Conservation (phyloP, 345 rosid genomes). For the Eucalyptus sp. region DNA sequence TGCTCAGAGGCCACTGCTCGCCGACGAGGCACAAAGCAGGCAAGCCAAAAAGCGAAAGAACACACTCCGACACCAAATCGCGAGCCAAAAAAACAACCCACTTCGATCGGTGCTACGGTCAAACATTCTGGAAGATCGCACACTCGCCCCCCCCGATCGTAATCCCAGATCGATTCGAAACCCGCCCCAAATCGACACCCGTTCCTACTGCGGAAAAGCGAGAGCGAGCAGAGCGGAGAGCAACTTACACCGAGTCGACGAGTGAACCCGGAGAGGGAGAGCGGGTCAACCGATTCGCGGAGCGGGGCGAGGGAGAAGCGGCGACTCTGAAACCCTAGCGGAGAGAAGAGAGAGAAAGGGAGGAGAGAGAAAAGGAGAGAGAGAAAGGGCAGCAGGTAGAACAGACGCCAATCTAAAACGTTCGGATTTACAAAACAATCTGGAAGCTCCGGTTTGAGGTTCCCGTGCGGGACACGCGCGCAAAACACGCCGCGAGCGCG, state of each 20-base stretch:
- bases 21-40: neutral
- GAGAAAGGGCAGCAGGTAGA: neutral
- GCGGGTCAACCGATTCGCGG: neutral
- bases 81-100: neutral
- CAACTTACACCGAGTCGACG: neutral
- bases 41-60: neutral
- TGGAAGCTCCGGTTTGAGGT: neutral
- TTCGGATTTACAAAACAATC: neutral
- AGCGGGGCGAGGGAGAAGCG: neutral
- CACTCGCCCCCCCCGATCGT: neutral
- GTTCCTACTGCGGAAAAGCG: neutral
- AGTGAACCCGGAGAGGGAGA: neutral
- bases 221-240: neutral
- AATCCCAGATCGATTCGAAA: neutral
- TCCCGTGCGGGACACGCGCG: neutral
- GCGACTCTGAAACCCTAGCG: constrained; percentile 6
- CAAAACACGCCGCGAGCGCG: neutral
- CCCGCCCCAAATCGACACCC: neutral
- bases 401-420: neutral
- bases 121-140: neutral
- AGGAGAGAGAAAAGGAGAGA: neutral
- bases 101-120: neutral
- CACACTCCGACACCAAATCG: neutral
- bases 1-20: neutral
- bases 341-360: neutral